These are phyloP conservation scores for Tetrahymena elliotti DNA, from an alignment of 73 alveolate species.

Conservation along the genomic window DNA sequence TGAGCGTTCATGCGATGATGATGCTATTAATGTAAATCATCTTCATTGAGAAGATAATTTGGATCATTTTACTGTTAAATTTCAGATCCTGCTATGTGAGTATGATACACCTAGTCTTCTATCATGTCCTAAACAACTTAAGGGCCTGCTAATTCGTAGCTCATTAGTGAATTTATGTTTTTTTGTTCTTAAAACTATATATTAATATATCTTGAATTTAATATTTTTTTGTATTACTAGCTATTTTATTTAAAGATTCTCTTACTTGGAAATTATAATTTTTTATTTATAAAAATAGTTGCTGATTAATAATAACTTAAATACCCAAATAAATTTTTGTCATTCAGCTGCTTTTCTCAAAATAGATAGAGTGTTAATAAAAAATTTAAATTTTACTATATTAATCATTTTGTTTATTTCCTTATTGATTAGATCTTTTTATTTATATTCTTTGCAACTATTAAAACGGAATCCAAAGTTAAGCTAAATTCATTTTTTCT, in stretches of 20 bases:
- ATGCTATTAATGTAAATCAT: not conserved
- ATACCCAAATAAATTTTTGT: not conserved
- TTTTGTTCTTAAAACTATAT: not conserved
- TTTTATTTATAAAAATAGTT: not conserved
- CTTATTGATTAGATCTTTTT: too few relatives aligned
- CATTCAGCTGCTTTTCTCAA: not conserved
- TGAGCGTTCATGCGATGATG: not conserved
- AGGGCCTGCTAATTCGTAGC: not conserved
- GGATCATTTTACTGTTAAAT: not conserved
- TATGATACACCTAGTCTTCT: not conserved
- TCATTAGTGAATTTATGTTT: not conserved
- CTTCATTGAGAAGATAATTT: not conserved
- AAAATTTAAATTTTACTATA: not conserved
- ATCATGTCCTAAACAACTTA: not conserved
- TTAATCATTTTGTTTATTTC: not conserved
- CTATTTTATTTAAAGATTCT: not conserved
- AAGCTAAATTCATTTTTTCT: not conserved
- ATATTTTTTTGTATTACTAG: not conserved
- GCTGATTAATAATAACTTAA: not conserved
- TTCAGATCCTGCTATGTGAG: not conserved
- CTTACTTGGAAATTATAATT: not conserved
- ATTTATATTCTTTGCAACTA: not conserved
- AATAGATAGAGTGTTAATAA: not conserved
- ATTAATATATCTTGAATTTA: not conserved
- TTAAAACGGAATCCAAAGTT: not conserved